Conservation (phyloP, 495 filamentous ascomycete species). For the Lichenothelia convexa region DNA sequence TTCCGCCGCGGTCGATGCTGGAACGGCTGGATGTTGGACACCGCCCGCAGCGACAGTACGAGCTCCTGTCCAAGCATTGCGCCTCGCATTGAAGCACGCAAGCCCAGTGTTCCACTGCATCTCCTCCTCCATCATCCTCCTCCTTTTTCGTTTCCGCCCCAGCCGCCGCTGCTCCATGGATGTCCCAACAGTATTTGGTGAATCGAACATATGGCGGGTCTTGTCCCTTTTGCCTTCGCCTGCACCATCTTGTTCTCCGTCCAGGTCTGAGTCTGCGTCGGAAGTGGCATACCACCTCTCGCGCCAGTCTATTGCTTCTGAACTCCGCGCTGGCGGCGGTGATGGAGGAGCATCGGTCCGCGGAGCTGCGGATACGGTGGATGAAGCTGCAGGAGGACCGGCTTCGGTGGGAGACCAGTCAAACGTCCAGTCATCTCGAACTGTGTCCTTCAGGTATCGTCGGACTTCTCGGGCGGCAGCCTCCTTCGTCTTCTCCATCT, state of each 20-base stretch:
- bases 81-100: constrained; percentile 49
- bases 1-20: neutral
- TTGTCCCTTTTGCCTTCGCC: constrained; percentile 1
- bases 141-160: constrained; percentile 38
- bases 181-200: constrained; percentile 37
- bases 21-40: neutral
- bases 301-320: constrained; percentile 20
- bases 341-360: constrained; percentile 16
- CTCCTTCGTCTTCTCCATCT: too few species aligned
- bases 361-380: constrained; percentile 12
- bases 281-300: constrained; percentile 21
- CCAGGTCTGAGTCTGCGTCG: constrained; percentile 2
- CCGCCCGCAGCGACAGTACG: constrained; percentile 8
- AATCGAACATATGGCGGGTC: constrained; percentile 52
- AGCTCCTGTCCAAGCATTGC: constrained; percentile 82
- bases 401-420: constrained; percentile 17
- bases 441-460: constrained; percentile 28
- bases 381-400: too few species aligned
- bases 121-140: constrained; percentile 47
- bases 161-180: constrained; percentile 18
- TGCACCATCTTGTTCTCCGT: constrained; percentile 5
- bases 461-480: constrained; percentile 15
- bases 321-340: constrained; percentile 29
- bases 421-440: constrained; percentile 40
- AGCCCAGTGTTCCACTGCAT: constrained; percentile 71